phyloP scores from a whole-genome alignment of 2,329 filamentous ascomycete species.

The Scorias spongiosa region DNA sequence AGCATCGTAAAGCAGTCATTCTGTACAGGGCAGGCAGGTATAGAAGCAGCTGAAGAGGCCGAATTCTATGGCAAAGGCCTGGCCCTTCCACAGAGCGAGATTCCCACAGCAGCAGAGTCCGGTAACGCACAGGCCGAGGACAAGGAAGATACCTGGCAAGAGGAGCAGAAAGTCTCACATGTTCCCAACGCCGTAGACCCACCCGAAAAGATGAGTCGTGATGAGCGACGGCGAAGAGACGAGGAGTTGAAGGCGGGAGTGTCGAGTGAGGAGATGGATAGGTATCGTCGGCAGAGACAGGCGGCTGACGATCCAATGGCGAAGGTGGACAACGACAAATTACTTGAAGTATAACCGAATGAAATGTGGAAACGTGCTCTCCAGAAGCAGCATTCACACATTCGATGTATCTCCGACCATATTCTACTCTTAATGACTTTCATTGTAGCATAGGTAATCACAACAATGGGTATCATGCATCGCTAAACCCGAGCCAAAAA shows the following conservation, averaged over 20 bases:
- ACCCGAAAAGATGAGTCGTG: conserved; percentile 26
- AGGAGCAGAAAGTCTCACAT: conserved; percentile 25
- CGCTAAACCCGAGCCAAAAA: no score
- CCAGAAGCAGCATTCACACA: no score
- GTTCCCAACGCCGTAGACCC: conserved; percentile 28
- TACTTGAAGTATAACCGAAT: conserved; percentile 25
- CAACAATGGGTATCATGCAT: no score
- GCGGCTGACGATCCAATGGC: conserved; percentile 79
- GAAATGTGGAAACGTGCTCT: no score
- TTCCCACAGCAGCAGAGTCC: conserved; percentile 8
- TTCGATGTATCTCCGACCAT: no score
- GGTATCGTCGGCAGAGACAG: conserved; percentile 61
- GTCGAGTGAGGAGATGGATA: conserved; percentile 72
- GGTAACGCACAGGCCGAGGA: conserved; percentile 19
- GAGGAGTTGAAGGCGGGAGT: conserved; percentile 67
- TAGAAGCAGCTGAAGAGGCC: conserved; percentile 61
- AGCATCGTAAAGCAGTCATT: conserved; percentile 93
- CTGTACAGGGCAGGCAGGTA: conserved; percentile 85
- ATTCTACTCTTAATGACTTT: no score
- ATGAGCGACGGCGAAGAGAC: conserved; percentile 52
- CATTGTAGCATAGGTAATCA: no score
- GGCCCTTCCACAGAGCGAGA: conserved; percentile 19
- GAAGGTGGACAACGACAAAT: conserved; percentile 57
- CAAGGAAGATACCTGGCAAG: conserved; percentile 26
- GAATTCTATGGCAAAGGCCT: conserved; percentile 41